A percentile compares a stretch with the other conserved stretches of the same genome.
Conservation (phyloP, 2,329 filamentous ascomycete species). For the Alternaria viburni region DNA sequence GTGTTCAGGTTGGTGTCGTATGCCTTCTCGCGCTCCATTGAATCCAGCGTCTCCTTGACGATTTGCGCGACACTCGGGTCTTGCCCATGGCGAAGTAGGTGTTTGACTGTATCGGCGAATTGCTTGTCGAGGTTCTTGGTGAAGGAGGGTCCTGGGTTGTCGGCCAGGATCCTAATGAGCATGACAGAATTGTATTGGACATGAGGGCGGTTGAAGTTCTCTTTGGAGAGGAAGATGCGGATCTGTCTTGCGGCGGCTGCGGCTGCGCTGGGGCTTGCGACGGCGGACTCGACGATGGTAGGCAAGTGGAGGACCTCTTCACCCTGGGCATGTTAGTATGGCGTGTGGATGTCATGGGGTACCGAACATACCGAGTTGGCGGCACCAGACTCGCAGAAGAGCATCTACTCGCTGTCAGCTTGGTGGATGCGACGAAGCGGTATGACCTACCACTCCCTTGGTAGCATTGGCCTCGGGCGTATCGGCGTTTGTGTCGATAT, state of each 20-base stretch:
- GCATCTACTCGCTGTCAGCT: conserved; percentile 60
- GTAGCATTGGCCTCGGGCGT: conserved; percentile 71
- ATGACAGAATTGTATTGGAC: conserved; percentile 96
- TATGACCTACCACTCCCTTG: conserved; percentile 68
- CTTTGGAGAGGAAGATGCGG: conserved; percentile 79
- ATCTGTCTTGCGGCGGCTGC: conserved; percentile 80
- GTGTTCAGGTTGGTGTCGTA: conserved; percentile 74
- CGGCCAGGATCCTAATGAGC: conserved; percentile 87
- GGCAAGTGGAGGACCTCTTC: conserved; percentile 94
- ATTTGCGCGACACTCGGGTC: conserved; percentile 84
- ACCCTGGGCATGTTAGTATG: conserved; percentile 59
- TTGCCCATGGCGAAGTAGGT: conserved; percentile 71
- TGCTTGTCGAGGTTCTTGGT: conserved; percentile 88
- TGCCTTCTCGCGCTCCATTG: conserved; percentile 73
- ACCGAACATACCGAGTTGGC: conserved; percentile 53
- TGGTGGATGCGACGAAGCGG: background rate
- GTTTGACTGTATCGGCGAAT: conserved; percentile 78
- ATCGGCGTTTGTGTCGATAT: conserved; percentile 52
- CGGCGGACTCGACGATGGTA: conserved; percentile 90
- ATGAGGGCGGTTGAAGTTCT: conserved; percentile 68
- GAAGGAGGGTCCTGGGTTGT: conserved; percentile 90
- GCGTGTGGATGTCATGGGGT: background rate
- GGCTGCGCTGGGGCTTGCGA: conserved; percentile 87
- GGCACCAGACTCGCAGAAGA: conserved; percentile 79
- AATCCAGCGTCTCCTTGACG: conserved; percentile 82